Percentiles rank a stretch among this genome's conserved stretches.
Conservation (phyloP, 305 asterid genomes). For the Fraxinus albicans region DNA sequence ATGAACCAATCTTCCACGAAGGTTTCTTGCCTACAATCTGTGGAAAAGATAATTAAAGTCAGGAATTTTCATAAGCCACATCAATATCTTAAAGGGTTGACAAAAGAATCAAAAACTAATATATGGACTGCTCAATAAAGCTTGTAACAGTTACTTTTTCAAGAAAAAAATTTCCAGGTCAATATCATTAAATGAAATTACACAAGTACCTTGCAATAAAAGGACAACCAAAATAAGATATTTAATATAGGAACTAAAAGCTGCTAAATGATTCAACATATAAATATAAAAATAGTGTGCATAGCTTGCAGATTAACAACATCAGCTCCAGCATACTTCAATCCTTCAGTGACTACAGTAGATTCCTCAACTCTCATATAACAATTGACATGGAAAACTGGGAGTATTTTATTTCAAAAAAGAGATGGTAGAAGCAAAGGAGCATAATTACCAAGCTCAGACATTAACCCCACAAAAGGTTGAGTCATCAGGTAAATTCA, state of each 20-base stretch:
- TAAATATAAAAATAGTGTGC: neutral
- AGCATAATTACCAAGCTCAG: neutral
- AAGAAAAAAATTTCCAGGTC: neutral
- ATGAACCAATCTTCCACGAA: slow-evolving; percentile 89
- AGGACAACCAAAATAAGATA: neutral
- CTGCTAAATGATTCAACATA: neutral
- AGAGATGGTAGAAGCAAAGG: neutral
- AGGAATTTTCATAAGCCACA: neutral
- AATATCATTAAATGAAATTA: neutral
- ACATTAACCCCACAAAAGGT: neutral
- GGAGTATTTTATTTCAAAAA: neutral
- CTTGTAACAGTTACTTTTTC: neutral
- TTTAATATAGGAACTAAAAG: neutral
- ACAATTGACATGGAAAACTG: neutral
- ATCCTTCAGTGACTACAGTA: slow-evolving; percentile 7
- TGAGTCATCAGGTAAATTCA: neutral
- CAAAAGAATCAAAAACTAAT: neutral
- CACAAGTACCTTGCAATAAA: slow-evolving; percentile 6
- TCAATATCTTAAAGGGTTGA: neutral
- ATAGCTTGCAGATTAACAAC: neutral
- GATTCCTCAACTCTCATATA: neutral
- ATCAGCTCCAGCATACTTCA: neutral
- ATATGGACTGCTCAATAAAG: neutral
- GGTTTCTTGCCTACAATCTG: slow-evolving; percentile 80
- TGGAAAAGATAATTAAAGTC: slow-evolving; percentile 8